Percentiles rank a stretch among this genome's conserved stretches.
phyloP scores from a whole-genome alignment of 371 early-diverging fungal genomes.

The Mortierella sp. region DNA sequence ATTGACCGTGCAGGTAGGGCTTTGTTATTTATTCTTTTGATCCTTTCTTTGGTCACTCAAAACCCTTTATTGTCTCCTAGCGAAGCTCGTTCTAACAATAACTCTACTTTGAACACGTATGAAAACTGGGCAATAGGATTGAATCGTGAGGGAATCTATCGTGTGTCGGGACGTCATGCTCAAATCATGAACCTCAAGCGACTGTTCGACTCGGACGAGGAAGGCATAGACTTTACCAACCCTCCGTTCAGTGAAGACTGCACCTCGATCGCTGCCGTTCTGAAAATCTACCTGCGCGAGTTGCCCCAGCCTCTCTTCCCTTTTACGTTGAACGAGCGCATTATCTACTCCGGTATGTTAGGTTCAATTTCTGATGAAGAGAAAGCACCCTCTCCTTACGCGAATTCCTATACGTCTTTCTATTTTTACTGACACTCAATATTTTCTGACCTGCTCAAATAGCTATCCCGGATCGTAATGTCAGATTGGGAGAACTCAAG shows the following conservation, averaged over 20 bases:
- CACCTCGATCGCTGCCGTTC: conserved; percentile 70
- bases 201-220: conserved; percentile 70
- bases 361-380: too few relatives aligned
- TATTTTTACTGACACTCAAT: too few relatives aligned
- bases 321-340: conserved; percentile 64
- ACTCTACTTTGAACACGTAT: neutral
- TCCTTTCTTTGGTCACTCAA: neutral
- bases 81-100: neutral
- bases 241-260: conserved; percentile 65
- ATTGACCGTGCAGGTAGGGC: conserved; percentile 67
- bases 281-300: conserved; percentile 77
- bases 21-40: neutral
- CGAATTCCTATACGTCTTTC: too few relatives aligned
- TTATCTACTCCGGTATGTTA: conserved; percentile 71
- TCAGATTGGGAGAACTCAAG: conserved; percentile 58
- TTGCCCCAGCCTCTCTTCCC: conserved; percentile 74
- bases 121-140: conserved; percentile 57
- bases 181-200: conserved; percentile 67
- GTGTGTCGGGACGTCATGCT: conserved; percentile 77
- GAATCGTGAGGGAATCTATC: conserved; percentile 79
- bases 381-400: too few relatives aligned
- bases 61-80: neutral
- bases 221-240: conserved; percentile 62
- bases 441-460: neutral
- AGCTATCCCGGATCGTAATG: conserved; percentile 67